Percentiles rank a stretch among this genome's conserved stretches.
Conservation (phyloP, 208 protist species). For the Acanthamoeba healyi region DNA sequence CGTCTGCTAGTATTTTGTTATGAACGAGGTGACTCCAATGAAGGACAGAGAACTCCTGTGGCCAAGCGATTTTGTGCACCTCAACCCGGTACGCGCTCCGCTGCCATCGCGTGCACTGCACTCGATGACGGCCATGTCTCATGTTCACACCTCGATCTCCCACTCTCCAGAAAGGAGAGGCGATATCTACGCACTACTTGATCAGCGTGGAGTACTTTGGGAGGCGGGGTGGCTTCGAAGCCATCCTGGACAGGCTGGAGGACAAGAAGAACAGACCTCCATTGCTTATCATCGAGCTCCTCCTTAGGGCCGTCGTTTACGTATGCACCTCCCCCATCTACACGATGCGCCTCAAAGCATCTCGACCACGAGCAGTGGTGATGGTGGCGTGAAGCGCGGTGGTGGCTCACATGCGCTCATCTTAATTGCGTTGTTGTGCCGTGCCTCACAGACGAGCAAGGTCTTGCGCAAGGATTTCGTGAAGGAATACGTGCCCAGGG, state of each 20-base stretch:
- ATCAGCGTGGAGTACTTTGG: constrained; percentile 76
- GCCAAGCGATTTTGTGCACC: constrained; percentile 21
- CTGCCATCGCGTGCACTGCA: not conserved
- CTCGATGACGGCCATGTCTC: not conserved
- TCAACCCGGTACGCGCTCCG: constrained; percentile 3
- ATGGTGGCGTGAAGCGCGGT: not conserved
- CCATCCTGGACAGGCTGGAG: constrained; percentile 50
- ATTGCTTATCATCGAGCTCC: constrained; percentile 27
- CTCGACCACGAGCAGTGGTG: no score
- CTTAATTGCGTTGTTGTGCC: not conserved
- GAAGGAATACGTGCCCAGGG: constrained; percentile 63
- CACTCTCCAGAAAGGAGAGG: constrained; percentile 58
- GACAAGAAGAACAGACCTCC: constrained; percentile 63
- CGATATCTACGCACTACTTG: constrained; percentile 54
- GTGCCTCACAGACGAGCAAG: constrained; percentile 27
- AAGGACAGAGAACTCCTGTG: constrained; percentile 22
- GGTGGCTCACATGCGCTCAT: not conserved
- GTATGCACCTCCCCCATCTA: not conserved
- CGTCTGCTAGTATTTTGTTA: not conserved
- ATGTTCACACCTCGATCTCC: not conserved
- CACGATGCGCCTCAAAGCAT: no score
- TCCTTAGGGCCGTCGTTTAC: constrained; percentile 30
- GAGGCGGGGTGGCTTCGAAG: constrained; percentile 71
- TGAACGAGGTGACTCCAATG: not conserved
- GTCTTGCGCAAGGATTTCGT: constrained; percentile 50